Evolutionary conservation across 1,284 basidiomycete species (phyloP).

Genomic region (Prillingera fragicola): DNA sequence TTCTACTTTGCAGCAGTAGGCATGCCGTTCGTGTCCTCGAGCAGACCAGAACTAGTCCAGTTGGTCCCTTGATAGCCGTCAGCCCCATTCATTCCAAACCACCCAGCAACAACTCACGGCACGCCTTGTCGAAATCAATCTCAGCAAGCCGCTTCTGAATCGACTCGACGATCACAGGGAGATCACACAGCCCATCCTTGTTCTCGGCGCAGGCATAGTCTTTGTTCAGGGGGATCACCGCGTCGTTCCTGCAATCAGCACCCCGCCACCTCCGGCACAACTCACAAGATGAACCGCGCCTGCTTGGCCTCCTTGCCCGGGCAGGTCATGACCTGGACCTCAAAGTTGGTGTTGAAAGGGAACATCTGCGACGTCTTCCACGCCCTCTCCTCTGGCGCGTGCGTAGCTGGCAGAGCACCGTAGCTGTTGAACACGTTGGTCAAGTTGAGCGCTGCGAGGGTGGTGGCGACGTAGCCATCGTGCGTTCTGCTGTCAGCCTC

Average conservation of each 20-base stretch:
- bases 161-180: constrained; percentile 66
- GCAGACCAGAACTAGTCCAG: background rate
- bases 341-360: constrained; percentile 60
- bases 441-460: constrained; percentile 68
- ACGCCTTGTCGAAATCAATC: constrained; percentile 71
- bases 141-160: constrained; percentile 62
- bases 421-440: constrained; percentile 45
- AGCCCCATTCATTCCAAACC: too few species aligned
- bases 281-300: constrained; percentile 42
- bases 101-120: constrained; percentile 45
- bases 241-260: constrained; percentile 59
- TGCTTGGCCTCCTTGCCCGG: constrained; percentile 29
- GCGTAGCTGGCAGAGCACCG: constrained; percentile 23
- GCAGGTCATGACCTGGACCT: constrained; percentile 41
- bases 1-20: too few species aligned
- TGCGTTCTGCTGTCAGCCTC: constrained; percentile 15
- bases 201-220: constrained; percentile 59
- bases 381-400: constrained; percentile 42
- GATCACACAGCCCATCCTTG: constrained; percentile 71
- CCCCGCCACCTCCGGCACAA: background rate
- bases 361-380: constrained; percentile 65
- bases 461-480: constrained; percentile 68
- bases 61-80: background rate
- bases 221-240: constrained; percentile 71
- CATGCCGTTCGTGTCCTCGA: background rate